A percentile compares a stretch with the other conserved stretches of the same genome.
Evolutionary conservation across 768 basidiomycete species (phyloP).

Genomic region (Boletellus emodensis): DNA sequence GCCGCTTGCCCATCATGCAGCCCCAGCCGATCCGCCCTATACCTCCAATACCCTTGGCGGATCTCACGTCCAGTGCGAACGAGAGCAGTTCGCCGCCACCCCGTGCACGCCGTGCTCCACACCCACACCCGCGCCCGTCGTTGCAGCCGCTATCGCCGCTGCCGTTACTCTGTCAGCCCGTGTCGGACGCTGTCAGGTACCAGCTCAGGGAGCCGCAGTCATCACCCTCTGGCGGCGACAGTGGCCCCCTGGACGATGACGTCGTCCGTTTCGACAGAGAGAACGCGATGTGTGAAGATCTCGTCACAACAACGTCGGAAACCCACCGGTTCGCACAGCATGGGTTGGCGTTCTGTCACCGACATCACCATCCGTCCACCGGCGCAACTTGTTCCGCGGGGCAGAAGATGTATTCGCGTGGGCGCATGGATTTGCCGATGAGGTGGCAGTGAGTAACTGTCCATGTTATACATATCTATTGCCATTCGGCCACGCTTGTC

Average conservation of each 20-base stretch:
- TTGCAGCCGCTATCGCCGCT: constrained; percentile 24
- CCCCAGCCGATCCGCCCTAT: constrained; percentile 34
- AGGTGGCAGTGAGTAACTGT: constrained; percentile 18
- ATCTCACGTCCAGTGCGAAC: constrained; percentile 22
- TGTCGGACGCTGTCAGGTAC: constrained; percentile 31
- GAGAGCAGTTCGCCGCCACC: constrained; percentile 8
- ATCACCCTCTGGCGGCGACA: background rate
- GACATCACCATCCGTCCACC: constrained; percentile 5
- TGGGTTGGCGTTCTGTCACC: constrained; percentile 12
- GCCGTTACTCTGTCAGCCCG: constrained; percentile 32
- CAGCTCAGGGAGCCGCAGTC: constrained; percentile 20
- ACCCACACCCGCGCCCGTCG: background rate
- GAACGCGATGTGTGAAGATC: constrained; percentile 16
- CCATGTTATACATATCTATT: too few species aligned
- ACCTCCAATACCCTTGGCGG: constrained; percentile 30
- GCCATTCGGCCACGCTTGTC: background rate
- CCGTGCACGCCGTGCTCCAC: background rate
- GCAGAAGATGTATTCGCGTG: constrained; percentile 19
- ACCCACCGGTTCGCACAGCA: constrained; percentile 16
- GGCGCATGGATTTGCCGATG: constrained; percentile 14
- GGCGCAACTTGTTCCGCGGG: constrained; percentile 17
- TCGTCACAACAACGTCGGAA: constrained; percentile 4
- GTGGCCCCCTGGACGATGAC: constrained; percentile 2
- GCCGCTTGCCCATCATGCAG: constrained; percentile 28
- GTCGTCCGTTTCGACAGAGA: constrained; percentile 12